A percentile compares a stretch with the other conserved stretches of the same genome.
phyloP scores from a whole-genome alignment of 208 protist species.

The Novymonas esmeraldas region DNA sequence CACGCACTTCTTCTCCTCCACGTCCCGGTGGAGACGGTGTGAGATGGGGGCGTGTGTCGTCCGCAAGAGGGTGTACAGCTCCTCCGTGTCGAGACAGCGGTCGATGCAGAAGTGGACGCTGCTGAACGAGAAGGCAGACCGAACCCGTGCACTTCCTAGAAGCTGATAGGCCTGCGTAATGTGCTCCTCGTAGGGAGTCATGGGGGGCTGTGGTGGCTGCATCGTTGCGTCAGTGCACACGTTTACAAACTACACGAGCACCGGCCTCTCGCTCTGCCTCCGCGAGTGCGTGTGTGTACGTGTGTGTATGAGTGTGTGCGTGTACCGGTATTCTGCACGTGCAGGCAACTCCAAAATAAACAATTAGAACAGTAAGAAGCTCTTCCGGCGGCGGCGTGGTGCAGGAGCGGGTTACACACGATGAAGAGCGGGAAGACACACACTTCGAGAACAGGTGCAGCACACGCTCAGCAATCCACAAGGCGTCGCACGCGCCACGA shows the following conservation, averaged over 20 bases:
- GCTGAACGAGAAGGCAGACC: constrained; percentile 58
- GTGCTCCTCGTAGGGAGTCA: constrained; percentile 77
- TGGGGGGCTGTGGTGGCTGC: constrained; percentile 65
- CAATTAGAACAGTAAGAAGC: no score
- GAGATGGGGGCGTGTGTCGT: constrained; percentile 79
- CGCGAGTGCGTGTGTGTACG: not conserved
- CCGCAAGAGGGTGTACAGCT: constrained; percentile 86
- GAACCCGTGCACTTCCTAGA: constrained; percentile 52
- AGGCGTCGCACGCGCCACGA: no score
- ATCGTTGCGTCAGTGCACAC: constrained; percentile 16
- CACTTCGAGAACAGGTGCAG: no score
- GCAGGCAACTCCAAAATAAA: no score
- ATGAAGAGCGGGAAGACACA: no score
- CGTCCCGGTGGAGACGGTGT: constrained; percentile 76
- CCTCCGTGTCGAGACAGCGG: constrained; percentile 84
- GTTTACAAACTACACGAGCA: not conserved
- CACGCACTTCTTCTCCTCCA: constrained; percentile 88
- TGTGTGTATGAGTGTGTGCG: not conserved
- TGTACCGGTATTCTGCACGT: not conserved
- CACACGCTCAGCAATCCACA: no score
- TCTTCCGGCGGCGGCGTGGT: no score
- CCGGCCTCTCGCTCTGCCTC: no score
- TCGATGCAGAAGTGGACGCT: constrained; percentile 73
- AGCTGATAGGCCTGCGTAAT: constrained; percentile 71
- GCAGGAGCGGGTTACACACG: no score